phyloP scores from a whole-genome alignment of 2,329 filamentous ascomycete genomes.

The Coleophoma cylindrospora region DNA sequence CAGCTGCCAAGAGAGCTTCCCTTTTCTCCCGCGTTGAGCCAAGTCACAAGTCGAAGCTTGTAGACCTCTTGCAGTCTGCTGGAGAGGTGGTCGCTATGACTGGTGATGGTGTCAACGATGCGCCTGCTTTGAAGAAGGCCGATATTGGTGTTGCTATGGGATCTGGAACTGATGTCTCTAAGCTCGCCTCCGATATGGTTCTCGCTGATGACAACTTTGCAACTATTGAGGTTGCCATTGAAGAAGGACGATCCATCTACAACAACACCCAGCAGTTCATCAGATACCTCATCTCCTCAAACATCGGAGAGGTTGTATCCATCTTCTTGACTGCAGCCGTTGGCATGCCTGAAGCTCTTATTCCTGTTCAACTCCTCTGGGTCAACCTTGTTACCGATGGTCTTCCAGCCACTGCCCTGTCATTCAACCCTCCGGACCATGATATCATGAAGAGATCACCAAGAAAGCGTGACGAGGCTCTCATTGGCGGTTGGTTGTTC shows the following conservation, averaged over 20 bases:
- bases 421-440: constrained; percentile 97
- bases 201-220: constrained; percentile 98
- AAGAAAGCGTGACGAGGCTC: constrained; percentile 84
- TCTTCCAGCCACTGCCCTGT: constrained; percentile 90
- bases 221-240: constrained; percentile 91
- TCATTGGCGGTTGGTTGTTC: constrained; percentile 95
- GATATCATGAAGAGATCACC: constrained; percentile 95
- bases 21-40: constrained; percentile 97
- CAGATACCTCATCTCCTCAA: constrained; percentile 96
- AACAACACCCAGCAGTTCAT: constrained; percentile 99
- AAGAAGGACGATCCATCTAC: constrained; percentile 97
- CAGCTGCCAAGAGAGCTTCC: constrained; percentile 79
- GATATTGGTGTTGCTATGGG: constrained; percentile 99
- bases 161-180: constrained; percentile 93
- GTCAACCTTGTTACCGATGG: constrained; percentile 98
- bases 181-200: constrained; percentile 97
- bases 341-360: constrained; percentile 95
- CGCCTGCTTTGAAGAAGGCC: constrained; percentile 94
- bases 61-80: constrained; percentile 88
- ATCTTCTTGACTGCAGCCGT: constrained; percentile 96
- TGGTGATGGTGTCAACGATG: constrained; percentile 97
- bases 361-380: constrained; percentile 96
- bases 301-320: constrained; percentile 97
- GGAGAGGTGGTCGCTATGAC: constrained; percentile 99
- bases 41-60: constrained; percentile 93